Conservation (phyloP, 352 stramenopile species). For the Globisporangium heterothallicum region DNA sequence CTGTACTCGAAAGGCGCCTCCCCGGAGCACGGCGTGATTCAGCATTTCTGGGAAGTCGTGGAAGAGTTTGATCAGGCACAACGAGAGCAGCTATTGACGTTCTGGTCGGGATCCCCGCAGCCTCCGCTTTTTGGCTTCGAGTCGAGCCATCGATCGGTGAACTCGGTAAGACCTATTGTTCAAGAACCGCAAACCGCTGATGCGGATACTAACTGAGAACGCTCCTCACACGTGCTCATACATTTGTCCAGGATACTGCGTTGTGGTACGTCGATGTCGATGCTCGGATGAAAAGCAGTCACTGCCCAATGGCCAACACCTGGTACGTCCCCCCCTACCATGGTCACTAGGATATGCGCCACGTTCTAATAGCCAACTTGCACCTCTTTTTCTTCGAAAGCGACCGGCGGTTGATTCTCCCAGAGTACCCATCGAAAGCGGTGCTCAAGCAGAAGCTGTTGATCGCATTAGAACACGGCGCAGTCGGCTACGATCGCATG, state of each 20-base stretch:
- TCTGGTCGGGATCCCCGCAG: conserved; percentile 66
- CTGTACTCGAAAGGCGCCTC: conserved; percentile 49
- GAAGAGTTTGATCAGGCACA: conserved; percentile 48
- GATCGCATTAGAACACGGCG: conserved; percentile 51
- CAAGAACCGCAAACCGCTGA: too few species aligned
- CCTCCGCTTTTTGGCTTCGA: conserved; percentile 75
- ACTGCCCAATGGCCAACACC: conserved; percentile 71
- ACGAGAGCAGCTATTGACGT: conserved; percentile 57
- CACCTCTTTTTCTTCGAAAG: conserved; percentile 27
- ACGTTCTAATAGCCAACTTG: conserved; percentile 8
- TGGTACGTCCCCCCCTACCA: conserved; percentile 40
- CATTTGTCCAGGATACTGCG: conserved; percentile 39
- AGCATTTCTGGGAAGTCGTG: conserved; percentile 62
- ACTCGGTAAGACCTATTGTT: conserved; percentile 49
- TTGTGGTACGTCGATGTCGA: conserved; percentile 75
- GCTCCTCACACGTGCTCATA: too few species aligned
- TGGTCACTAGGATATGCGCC: background rate
- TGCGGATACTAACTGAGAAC: background rate
- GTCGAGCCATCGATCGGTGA: conserved; percentile 42
- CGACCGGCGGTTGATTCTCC: conserved; percentile 67
- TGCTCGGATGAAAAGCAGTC: conserved; percentile 25
- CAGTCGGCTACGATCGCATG: conserved; percentile 74
- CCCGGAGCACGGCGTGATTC: conserved; percentile 33
- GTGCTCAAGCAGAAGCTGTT: conserved; percentile 55
- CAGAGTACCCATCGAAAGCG: conserved; percentile 47